A percentile compares a stretch with the other conserved stretches of the same genome.
phyloP scores from a whole-genome alignment of 306 rosid species.

The Ammopiptanthus mongolicus region DNA sequence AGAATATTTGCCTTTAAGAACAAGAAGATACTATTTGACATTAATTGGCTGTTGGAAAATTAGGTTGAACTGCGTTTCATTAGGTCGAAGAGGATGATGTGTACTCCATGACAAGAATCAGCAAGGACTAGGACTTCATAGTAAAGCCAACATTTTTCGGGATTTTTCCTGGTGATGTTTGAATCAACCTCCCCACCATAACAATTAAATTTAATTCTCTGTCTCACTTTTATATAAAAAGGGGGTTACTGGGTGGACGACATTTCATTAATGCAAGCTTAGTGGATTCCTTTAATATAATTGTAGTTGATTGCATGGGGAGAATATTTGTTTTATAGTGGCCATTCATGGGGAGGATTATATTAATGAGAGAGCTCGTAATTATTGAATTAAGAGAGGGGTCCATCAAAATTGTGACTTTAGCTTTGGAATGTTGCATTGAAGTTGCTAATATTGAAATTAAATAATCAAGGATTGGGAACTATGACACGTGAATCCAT shows the following conservation, averaged over 20 bases:
- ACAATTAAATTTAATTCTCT: slow-evolving; percentile 1
- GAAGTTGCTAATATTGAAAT: slow-evolving; percentile 35
- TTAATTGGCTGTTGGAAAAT: slow-evolving; percentile 21
- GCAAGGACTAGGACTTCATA: background rate
- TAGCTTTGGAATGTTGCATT: slow-evolving; percentile 33
- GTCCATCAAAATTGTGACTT: slow-evolving; percentile 41
- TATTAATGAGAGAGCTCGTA: slow-evolving; percentile 22
- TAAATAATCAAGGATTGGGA: slow-evolving; percentile 38
- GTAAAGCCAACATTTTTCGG: slow-evolving; percentile 33
- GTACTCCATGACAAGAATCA: slow-evolving; percentile 39
- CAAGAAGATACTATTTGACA: background rate
- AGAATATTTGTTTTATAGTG: slow-evolving; percentile 29
- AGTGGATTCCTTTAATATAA: slow-evolving; percentile 41
- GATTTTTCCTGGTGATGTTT: slow-evolving; percentile 32
- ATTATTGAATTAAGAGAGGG: slow-evolving; percentile 37
- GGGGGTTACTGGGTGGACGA: slow-evolving; percentile 32
- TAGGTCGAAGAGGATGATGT: slow-evolving; percentile 25
- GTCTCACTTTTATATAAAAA: slow-evolving; percentile 8
- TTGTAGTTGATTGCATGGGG: slow-evolving; percentile 17
- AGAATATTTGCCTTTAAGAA: slow-evolving; percentile 4
- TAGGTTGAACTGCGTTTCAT: slow-evolving; percentile 22
- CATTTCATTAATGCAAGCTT: slow-evolving; percentile 41
- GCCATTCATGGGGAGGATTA: slow-evolving; percentile 19
- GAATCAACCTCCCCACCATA: slow-evolving; percentile 34
- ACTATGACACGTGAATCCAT: slow-evolving; percentile 58